These are phyloP conservation scores for Lentinus tigrinus DNA, from an alignment of 768 basidiomycete genomes.

Conservation along the genomic window DNA sequence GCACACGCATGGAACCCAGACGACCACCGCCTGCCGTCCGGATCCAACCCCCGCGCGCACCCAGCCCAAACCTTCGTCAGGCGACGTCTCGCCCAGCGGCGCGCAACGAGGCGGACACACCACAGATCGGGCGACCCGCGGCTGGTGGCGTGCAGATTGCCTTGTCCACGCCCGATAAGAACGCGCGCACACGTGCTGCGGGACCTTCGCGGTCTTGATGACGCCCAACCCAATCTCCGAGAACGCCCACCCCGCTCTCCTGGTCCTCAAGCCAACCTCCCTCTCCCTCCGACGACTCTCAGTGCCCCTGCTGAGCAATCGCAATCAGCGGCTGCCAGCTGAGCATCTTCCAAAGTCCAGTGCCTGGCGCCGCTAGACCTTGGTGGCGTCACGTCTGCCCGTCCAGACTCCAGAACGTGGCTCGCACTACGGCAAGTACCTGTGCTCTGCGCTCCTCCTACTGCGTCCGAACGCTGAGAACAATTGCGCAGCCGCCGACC, in stretches of 20 bases:
- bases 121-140: conserved; percentile 9
- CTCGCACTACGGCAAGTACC: background rate
- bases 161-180: conserved; percentile 20
- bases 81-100: background rate
- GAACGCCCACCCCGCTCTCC: no score
- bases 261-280: no score
- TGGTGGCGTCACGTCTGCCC: no score
- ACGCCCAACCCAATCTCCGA: conserved; percentile 3
- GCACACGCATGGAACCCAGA: background rate
- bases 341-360: background rate
- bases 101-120: background rate
- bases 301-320: background rate
- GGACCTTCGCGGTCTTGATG: conserved; percentile 16
- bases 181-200: conserved; percentile 6
- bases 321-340: background rate
- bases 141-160: conserved; percentile 15
- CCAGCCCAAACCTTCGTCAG: background rate
- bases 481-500: background rate
- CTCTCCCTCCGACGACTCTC: background rate
- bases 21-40: background rate
- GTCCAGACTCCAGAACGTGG: no score
- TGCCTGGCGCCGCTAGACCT: background rate
- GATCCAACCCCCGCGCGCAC: background rate
- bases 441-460: background rate
- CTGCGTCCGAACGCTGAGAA: background rate